phyloP scores from a whole-genome alignment of 495 filamentous ascomycete species.

The Aspergillus carlsbadensis region DNA sequence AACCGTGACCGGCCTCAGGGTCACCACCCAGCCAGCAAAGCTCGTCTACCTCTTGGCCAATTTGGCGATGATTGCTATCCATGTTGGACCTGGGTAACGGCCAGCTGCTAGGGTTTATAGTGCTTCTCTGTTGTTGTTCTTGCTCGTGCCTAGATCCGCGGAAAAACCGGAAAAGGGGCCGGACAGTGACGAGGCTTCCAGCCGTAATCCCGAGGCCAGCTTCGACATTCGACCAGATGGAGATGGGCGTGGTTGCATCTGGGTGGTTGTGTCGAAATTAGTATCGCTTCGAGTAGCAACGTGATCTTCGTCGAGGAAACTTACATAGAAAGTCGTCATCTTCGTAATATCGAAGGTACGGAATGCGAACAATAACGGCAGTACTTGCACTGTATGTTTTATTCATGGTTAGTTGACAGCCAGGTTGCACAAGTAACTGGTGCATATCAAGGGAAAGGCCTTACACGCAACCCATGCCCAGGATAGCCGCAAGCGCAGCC shows the following conservation, averaged over 20 bases:
- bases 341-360: constrained; percentile 31
- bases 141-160: constrained; percentile 34
- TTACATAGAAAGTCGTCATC: constrained; percentile 33
- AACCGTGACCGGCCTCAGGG: no score
- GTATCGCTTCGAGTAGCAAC: neutral
- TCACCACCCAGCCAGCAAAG: no score
- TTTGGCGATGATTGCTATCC: no score
- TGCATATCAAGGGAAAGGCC: constrained; percentile 3
- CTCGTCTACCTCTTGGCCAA: no score
- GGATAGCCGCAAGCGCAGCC: constrained; percentile 34
- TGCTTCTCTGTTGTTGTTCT: neutral
- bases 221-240: constrained; percentile 49
- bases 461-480: constrained; percentile 44
- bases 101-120: no score
- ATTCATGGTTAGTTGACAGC: no score
- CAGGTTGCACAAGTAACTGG: neutral
- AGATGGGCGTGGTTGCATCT: constrained; percentile 45
- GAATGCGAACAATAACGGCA: constrained; percentile 40
- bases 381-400: constrained; percentile 33
- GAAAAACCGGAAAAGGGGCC: constrained; percentile 48
- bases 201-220: constrained; percentile 45
- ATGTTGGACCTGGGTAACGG: no score
- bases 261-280: constrained; percentile 6
- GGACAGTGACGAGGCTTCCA: constrained; percentile 47
- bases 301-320: constrained; percentile 1